Evolutionary conservation across 768 basidiomycete species (phyloP).

Genomic region (Russula earlei): DNA sequence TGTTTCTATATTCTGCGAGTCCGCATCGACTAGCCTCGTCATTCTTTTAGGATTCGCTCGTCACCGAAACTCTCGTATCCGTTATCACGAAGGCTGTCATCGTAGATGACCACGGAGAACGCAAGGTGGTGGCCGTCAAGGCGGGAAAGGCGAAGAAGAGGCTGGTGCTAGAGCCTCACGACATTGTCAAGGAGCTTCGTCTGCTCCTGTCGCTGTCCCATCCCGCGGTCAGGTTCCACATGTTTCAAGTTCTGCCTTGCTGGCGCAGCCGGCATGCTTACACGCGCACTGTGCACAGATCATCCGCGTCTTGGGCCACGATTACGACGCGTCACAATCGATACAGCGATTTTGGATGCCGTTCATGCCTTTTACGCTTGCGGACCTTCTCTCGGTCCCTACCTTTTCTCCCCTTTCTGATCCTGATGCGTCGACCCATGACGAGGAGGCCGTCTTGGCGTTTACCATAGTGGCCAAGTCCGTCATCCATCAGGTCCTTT

Average conservation of each 20-base stretch:
- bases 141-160: conserved; percentile 4
- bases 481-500: conserved; percentile 56
- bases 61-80: conserved; percentile 20
- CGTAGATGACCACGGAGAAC: neutral
- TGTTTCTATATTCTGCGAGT: neutral
- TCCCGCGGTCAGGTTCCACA: conserved; percentile 21
- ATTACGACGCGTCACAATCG: conserved; percentile 30
- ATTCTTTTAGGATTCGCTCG: conserved; percentile 14
- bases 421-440: conserved; percentile 8
- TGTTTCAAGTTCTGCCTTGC: neutral
- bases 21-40: conserved; percentile 22
- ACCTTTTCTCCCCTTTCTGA: conserved; percentile 36
- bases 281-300: conserved; percentile 39
- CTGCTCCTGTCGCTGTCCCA: conserved; percentile 23
- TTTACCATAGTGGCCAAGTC: conserved; percentile 50
- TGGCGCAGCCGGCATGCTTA: neutral
- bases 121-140: conserved; percentile 14
- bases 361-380: conserved; percentile 44
- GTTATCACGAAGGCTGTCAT: conserved; percentile 8
- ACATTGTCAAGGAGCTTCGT: conserved; percentile 28
- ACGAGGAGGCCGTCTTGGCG: conserved; percentile 15
- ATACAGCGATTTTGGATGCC: conserved; percentile 62
- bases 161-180: conserved; percentile 28
- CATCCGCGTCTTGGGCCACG: conserved; percentile 40
- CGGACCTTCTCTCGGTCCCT: conserved; percentile 40